These are phyloP conservation scores for Mallotus nudiflorus DNA, from an alignment of 345 rosid genomes.

Conservation along the genomic window DNA sequence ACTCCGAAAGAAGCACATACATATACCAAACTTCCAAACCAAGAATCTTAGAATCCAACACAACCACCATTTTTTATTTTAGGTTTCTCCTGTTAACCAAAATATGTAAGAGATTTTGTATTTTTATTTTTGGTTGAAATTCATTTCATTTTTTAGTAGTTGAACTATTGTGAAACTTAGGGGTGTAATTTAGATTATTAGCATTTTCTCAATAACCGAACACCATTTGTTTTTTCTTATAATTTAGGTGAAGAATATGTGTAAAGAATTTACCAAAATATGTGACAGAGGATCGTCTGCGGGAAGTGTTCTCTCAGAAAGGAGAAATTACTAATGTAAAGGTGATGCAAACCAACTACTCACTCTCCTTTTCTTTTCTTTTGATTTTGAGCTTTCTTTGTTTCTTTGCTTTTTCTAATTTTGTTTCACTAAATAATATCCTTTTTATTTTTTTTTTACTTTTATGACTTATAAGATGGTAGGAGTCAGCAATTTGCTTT, in stretches of 20 bases:
- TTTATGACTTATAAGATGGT: conserved; percentile 57
- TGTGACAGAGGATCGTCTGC: conserved; percentile 61
- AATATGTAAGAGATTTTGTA: too few relatives aligned
- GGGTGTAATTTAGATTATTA: too few relatives aligned
- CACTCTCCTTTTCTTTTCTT: not conserved
- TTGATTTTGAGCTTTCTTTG: not conserved
- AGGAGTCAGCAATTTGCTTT: conserved; percentile 84
- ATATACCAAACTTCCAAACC: too few relatives aligned
- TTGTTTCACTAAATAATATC: not conserved
- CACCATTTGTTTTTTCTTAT: too few relatives aligned
- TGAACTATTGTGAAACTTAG: too few relatives aligned
- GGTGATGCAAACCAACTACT: conserved; percentile 71
- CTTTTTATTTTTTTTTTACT: not conserved
- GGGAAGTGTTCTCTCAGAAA: conserved; percentile 67
- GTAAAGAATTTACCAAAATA: conserved; percentile 78
- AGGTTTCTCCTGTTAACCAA: too few relatives aligned
- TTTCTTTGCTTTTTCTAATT: not conserved
- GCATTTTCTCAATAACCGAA: too few relatives aligned
- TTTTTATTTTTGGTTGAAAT: too few relatives aligned
- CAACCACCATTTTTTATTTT: too few relatives aligned
- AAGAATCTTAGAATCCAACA: too few relatives aligned
- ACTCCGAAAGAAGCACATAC: too few relatives aligned
- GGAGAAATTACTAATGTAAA: conserved; percentile 83
- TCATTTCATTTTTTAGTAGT: too few relatives aligned
- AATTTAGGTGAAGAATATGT: conserved; percentile 72